Base-by-base conservation (phyloP, 176 grass and related monocot genomes). In the Alloteropsis semialata region DNA sequence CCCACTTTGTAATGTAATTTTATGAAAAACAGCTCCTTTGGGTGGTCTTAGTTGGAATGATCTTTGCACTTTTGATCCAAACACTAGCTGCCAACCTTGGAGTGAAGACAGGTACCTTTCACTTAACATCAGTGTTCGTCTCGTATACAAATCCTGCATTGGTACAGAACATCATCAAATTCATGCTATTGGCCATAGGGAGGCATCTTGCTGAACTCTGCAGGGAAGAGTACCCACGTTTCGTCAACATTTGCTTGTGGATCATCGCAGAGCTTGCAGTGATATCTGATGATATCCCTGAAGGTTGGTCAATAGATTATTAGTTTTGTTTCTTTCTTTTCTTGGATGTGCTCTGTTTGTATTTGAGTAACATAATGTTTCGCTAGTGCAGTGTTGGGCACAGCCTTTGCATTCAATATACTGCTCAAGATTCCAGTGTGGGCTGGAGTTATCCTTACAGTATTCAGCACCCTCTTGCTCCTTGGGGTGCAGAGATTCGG, bases 391-490 rank as follows among this genome's bases (percentile, higher is more conserved):
- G 91, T 93, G 32, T 81, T 93, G 57, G 91, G 91, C 39, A 93
- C 87, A 46, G 94, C 94, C 25, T 94, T 97, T 66, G 94, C 92
- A 29, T 89, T 97, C 39, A 94, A 94, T 39, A 97, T 97, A 66
- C 84, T 97, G 82, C 84, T 94, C 19, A 89, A 86, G 19, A 90
- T 97, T 75, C 92, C 92, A 11, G 45, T 97, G 16, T 97, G 94
- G 94, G 85, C 28, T 36, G 92, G 94, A 51, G 94, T 97, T 36
- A 89, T 94, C 30, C 87, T 97, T 72, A 92, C 88, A 42, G 90
- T 84, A 5, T 75, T 91, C 30, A 93, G 88, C 71, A 96, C 91
- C 29, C 72, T 94, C 14, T 36, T 94, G 49, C 86, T 94, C 61
- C 89, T 91, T 69, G 92, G 86, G 13, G 82, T 94, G 60, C 83